Base-by-base conservation (phyloP, 2,329 filamentous ascomycete species). In the Sclerotinia trifoliorum region DNA sequence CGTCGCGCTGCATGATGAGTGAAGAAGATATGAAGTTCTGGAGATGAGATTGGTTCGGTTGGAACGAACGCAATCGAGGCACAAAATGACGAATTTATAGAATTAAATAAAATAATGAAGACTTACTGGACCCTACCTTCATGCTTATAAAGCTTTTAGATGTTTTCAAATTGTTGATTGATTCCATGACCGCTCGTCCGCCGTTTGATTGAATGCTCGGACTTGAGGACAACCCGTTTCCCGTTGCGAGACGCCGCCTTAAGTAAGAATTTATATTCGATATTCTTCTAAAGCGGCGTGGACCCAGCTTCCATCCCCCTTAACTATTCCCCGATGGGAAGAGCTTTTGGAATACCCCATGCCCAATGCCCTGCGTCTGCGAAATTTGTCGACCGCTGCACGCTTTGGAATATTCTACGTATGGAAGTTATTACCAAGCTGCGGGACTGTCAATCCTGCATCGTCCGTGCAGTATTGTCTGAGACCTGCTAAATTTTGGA, bases 1-100 rank as follows among this genome's bases (percentile, higher is more conserved):
- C 55, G 24, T 61, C 32, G 44, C 21, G 4, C 46, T 42, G 52
- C 63, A 66, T 66, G 54, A 51, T 49, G 32, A 49, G 44, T 29
- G 39, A 49, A 52, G 24, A 51, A 29, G 5, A 54, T 39, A 26
- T 39, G 17, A 62, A 39, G 44, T 51, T 62, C 46, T 24, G 11
- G 64, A 21, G 13, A 42, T 42, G n/a, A 61, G 65, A 61, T 61
- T 66, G 65, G 65, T 24, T 60, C 19, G 55, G 17, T 61, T 21
- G 46, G 8, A 39, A 60, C 46, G 35, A 51, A 51, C 29, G 46
- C 32, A 26, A 63, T 51, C 48, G 46, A 63, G 24, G 46, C n/a
- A 63, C n/a, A 24, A 39, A 51, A 51, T 63, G 46, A 42, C 46
- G 29, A 63, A 39, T 42, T 21, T 26, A 48, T 26, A 39, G 5